Base-by-base conservation (phyloP, 441 rosid species). In the Flueggea neowawraea region DNA sequence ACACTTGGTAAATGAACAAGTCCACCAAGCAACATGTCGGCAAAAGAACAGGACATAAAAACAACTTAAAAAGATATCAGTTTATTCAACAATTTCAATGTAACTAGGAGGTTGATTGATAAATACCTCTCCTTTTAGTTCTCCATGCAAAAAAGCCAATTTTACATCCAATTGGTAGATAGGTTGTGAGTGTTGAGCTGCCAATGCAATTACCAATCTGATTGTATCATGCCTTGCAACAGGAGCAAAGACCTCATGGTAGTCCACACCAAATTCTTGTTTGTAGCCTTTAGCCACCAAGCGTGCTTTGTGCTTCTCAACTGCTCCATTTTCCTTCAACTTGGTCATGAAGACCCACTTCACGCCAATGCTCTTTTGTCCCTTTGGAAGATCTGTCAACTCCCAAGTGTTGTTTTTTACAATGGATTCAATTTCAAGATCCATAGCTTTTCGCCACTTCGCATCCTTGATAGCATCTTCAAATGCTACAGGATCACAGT, bases 161-260 rank as follows among this genome's bases (percentile, higher is more conserved):
- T 6, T 55, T 10, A 55, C 44, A n/a, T 55, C 59, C 59, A 55
- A 16, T 33, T 8, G 36, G 33, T 28, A 31, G 10, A 55, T 55
- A 16, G 16, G 59, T 31, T 32, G 14, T 10, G 59, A 57, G 31
- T 57, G 32, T 32, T 57, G 28, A 33, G 60, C 28, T 57, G 60
- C 47, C 16, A 41, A 32, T 57, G 16, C 60, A 14, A 57, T 39
- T 4, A 57, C 60, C 22, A 57, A 33, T 41, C 49, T 57, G 60
- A 32, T 57, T 57, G 60, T 33, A 17, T 57, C 60, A 33, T 57
- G 60, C 16, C 60, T 32, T 31, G 49, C 28, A 12, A 57, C 48
- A 9, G 49, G 47, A 31, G 49, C 16, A 32, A 31, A 57, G 12
- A 45, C 50, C 3, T 45, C 12, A 3, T 45, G 3, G 50, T 45